Evolutionary conservation across 169 alveolate genomes (phyloP), one percentile per base, ranked within the genome.

Genomic region (Cryptosporidium muris): DNA sequence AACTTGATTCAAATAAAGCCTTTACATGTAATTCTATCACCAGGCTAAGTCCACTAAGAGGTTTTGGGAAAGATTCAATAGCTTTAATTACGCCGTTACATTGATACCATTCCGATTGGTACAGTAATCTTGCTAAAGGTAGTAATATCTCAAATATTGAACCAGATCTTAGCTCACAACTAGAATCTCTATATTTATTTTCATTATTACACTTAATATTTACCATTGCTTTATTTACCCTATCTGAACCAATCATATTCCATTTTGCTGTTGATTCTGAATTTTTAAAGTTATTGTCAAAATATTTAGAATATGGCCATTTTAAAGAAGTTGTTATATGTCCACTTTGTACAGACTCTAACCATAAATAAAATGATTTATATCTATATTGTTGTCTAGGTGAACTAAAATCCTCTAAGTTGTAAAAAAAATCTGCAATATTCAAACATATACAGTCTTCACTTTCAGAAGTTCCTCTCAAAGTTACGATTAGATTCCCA

Each of bases 51-150:
- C 51, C 42, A 4, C 64, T 58, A 58, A 74, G 54, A 3, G 54
- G 34, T 34, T 3, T 3, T 9, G 85, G 85, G 34, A 74, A 45
- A 8, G 7, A 47, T n/a, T 74, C 85, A n/a, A 74, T 12, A 43
- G 54, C 48, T 62, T 74, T 74, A 4, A 74, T 60, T 25, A 74
- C 42, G 38, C 34, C 60, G 14, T 58, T 45, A 14, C 85, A 74
- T 58, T 58, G 85, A 60, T 58, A 74, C 67, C 85, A 74, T 60
- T 74, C 85, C 51, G 60, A 47, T 43, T 74, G 85, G 34, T 60
- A 9, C 11, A 63, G 4, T 6, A 74, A 43, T 12, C 45, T 74
- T 6, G 85, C 54, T 60, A 74, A 60, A n/a, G 16, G 6, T 4
- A 58, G 68, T 7, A 74, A 12, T 51, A 74, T 45, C 2, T 38